These are phyloP conservation scores for Dendrocalamus latiflorus DNA, from an alignment of 202 grass and related monocot species.

Conservation along the genomic window DNA sequence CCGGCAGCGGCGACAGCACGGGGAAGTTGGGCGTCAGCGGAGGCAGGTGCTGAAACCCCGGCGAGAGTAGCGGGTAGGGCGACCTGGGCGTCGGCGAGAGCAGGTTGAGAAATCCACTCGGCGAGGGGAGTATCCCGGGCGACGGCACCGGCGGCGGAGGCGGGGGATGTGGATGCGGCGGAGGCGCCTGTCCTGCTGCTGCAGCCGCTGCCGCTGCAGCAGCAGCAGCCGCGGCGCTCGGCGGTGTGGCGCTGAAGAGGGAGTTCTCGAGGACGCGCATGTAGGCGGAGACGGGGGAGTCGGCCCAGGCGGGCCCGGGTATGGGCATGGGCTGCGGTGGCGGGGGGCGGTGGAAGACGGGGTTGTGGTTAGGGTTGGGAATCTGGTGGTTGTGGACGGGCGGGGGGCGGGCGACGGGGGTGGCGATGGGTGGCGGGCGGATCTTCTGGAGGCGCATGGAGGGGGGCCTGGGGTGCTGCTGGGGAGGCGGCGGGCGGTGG, in stretches of 20 bases:
- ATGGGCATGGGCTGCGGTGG: conserved; percentile 26
- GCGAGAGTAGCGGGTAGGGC: conserved; percentile 86
- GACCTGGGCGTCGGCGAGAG: conserved; percentile 81
- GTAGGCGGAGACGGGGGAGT: conserved; percentile 85
- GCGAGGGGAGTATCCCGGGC: conserved; percentile 65
- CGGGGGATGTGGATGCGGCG: conserved; percentile 1
- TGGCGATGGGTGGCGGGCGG: conserved; percentile 74
- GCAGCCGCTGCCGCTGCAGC: neutral
- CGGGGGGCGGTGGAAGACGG: conserved; percentile 45
- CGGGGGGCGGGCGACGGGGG: conserved; percentile 61
- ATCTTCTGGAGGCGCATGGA: conserved; percentile 91
- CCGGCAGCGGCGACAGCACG: conserved; percentile 51
- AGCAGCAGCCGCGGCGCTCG: conserved; percentile 13
- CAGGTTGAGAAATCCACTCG: conserved; percentile 72
- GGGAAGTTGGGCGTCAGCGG: conserved; percentile 69
- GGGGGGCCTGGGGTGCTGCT: conserved; percentile 46
- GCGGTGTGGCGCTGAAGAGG: conserved; percentile 67
- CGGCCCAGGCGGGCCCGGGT: conserved; percentile 42
- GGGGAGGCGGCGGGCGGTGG: conserved; percentile 13
- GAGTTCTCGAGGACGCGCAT: conserved; percentile 94
- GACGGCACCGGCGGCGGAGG: conserved; percentile 50
- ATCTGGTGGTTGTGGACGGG: conserved; percentile 44
- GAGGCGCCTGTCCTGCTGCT: conserved; percentile 1
- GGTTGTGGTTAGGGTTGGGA: conserved; percentile 46
- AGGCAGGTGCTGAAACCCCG: conserved; percentile 64